Evolutionary conservation across 805 yeast genomes (phyloP).

Genomic region (Candida glaebosa): DNA sequence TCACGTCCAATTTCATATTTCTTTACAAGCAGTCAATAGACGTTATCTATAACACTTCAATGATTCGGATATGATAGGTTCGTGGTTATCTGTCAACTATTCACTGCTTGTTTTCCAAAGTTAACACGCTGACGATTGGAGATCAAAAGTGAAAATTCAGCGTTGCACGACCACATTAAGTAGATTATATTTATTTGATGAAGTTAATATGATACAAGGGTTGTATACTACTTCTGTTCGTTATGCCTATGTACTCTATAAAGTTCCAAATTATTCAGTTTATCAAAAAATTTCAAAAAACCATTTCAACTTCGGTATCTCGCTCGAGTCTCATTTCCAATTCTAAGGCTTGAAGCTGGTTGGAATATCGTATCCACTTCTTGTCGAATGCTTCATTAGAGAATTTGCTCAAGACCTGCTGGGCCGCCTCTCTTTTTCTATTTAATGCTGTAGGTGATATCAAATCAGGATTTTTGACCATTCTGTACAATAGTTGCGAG

Average conservation of each 20-base stretch:
- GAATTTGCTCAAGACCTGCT: conserved; percentile 47
- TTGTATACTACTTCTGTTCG: too few relatives aligned
- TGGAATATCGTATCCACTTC: conserved; percentile 45
- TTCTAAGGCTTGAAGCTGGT: conserved; percentile 20
- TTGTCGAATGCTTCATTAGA: conserved; percentile 56
- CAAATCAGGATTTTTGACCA: conserved; percentile 29
- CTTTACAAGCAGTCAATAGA: not conserved
- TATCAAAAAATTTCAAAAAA: conserved; percentile 23
- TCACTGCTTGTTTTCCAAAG: not conserved
- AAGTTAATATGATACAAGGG: too few relatives aligned
- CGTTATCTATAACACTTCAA: not conserved
- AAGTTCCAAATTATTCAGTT: too few relatives aligned
- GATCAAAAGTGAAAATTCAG: not conserved
- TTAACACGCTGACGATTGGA: conserved; percentile 6
- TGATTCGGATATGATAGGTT: not conserved
- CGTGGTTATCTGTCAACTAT: not conserved
- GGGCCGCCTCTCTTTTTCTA: conserved; percentile 45
- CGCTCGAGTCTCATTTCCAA: conserved; percentile 23
- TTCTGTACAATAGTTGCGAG: conserved; percentile 43
- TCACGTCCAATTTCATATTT: conserved; percentile 40
- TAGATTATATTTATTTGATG: too few relatives aligned
- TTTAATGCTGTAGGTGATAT: conserved; percentile 29
- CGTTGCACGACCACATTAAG: not conserved
- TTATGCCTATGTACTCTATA: too few relatives aligned
- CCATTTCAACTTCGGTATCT: conserved; percentile 23